Conservation (phyloP, 1,284 basidiomycete genomes). For the Omphalotus olearius region DNA sequence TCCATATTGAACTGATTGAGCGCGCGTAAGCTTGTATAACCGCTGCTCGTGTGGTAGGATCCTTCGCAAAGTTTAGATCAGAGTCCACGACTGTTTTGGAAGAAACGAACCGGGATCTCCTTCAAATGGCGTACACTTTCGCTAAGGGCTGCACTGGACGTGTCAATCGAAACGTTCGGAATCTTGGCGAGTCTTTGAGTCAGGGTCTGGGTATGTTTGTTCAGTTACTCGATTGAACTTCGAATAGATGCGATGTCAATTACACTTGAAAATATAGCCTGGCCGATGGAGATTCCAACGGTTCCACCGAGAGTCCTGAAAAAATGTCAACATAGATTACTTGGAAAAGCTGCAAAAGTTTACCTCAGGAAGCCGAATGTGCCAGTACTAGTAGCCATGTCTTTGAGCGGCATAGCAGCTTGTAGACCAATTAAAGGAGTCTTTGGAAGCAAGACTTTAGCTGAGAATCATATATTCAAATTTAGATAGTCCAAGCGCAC, state of each 20-base stretch:
- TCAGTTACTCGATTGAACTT: background rate
- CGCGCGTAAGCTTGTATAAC: slow-evolving; percentile 69
- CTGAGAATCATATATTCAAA: background rate
- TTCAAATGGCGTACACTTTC: slow-evolving; percentile 52
- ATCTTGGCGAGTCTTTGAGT: slow-evolving; percentile 45
- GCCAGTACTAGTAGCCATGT: slow-evolving; percentile 75
- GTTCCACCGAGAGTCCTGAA: slow-evolving; percentile 74
- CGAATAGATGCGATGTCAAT: slow-evolving; percentile 20
- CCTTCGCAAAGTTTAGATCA: slow-evolving; percentile 28
- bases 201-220: slow-evolving; percentile 34
- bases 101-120: slow-evolving; percentile 44
- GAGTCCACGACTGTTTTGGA: background rate
- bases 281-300: slow-evolving; percentile 68
- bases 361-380: slow-evolving; percentile 72
- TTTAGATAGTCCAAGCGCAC: slow-evolving; percentile 25
- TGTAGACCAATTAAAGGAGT: slow-evolving; percentile 68
- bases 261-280: slow-evolving; percentile 64
- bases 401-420: slow-evolving; percentile 77
- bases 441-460: slow-evolving; percentile 25
- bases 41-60: slow-evolving; percentile 39
- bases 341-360: slow-evolving; percentile 6
- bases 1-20: slow-evolving; percentile 70
- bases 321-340: background rate
- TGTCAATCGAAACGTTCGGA: slow-evolving; percentile 43
- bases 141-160: slow-evolving; percentile 50